These are phyloP conservation scores for Bathelium albidoporum DNA, from an alignment of 495 filamentous ascomycete species.

Conservation along the genomic window DNA sequence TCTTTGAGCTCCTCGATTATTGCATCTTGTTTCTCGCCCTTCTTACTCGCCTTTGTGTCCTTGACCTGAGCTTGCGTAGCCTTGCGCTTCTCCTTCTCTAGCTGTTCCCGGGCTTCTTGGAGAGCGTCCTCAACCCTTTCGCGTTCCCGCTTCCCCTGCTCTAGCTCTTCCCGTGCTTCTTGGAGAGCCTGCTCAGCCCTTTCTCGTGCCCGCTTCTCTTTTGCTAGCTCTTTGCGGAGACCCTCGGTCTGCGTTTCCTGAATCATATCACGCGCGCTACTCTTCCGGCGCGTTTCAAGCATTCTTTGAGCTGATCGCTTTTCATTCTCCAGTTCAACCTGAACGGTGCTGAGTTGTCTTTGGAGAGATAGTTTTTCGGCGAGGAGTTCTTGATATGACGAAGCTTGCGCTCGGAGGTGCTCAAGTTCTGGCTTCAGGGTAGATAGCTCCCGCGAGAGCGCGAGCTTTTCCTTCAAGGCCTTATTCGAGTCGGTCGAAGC, in stretches of 20 bases:
- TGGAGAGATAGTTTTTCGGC: conserved; percentile 68
- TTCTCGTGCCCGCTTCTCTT: conserved; percentile 36
- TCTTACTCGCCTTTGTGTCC: conserved; percentile 18
- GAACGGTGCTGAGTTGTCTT: conserved; percentile 59
- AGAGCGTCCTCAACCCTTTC: conserved; percentile 11
- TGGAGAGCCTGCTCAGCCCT: conserved; percentile 19
- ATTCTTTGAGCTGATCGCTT: conserved; percentile 56
- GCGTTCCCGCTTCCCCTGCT: conserved; percentile 37
- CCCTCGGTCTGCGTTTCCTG: conserved; percentile 38
- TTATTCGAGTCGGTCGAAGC: conserved; percentile 57
- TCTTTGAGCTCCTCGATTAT: conserved; percentile 30
- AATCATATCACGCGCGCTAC: conserved; percentile 18
- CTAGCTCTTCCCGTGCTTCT: conserved; percentile 39
- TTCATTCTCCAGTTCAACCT: conserved; percentile 72
- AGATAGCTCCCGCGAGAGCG: conserved; percentile 60
- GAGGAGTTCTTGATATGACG: conserved; percentile 52
- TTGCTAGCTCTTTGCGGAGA: conserved; percentile 41
- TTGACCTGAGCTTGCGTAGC: conserved; percentile 18
- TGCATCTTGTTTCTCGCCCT: conserved; percentile 14
- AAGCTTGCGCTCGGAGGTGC: conserved; percentile 59
- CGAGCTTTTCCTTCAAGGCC: conserved; percentile 64
- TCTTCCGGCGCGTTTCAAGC: conserved; percentile 35
- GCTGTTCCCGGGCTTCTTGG: conserved; percentile 35
- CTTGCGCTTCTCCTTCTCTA: conserved; percentile 28
- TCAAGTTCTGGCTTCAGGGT: conserved; percentile 67